A percentile compares a stretch with the other conserved stretches of the same genome.
Evolutionary conservation across 2,329 filamentous ascomycete genomes (phyloP).

Genomic region (Verticillium klebahnii): DNA sequence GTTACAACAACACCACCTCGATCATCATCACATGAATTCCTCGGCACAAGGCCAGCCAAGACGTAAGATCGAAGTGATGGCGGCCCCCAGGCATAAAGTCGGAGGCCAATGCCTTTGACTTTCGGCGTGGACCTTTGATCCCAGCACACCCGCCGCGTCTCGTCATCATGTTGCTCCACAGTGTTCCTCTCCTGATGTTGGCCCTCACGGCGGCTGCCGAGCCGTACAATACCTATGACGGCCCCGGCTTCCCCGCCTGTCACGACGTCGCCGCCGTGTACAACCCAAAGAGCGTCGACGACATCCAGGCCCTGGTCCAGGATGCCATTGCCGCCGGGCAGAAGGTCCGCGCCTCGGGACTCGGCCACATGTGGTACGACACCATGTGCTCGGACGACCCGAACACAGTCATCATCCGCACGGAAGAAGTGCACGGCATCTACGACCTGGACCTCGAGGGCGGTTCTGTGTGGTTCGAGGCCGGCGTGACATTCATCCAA

Average conservation of each 20-base stretch:
- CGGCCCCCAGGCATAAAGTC: background rate
- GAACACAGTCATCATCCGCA: constrained; percentile 41
- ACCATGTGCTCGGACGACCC: constrained; percentile 46
- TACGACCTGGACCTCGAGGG: constrained; percentile 34
- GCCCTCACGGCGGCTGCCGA: constrained; percentile 14
- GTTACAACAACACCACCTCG: background rate
- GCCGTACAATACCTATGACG: constrained; percentile 46
- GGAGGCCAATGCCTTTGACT: background rate
- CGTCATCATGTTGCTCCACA: constrained; percentile 1
- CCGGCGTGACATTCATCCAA: constrained; percentile 47
- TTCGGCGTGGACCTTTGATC: background rate
- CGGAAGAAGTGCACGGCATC: constrained; percentile 38
- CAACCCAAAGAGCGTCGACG: constrained; percentile 37
- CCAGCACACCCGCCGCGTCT: background rate
- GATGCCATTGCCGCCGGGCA: constrained; percentile 30
- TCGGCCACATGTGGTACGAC: constrained; percentile 50
- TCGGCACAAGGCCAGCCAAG: background rate
- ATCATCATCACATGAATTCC: background rate
- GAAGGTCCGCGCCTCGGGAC: constrained; percentile 41
- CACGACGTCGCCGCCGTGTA: constrained; percentile 38
- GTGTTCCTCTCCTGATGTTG: constrained; percentile 15
- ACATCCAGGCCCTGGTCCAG: constrained; percentile 37
- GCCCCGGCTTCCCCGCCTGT: constrained; percentile 41
- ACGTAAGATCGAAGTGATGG: background rate
- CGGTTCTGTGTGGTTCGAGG: constrained; percentile 43